Conservation (phyloP, 306 rosid species). For the Ochetophila trinervis region DNA sequence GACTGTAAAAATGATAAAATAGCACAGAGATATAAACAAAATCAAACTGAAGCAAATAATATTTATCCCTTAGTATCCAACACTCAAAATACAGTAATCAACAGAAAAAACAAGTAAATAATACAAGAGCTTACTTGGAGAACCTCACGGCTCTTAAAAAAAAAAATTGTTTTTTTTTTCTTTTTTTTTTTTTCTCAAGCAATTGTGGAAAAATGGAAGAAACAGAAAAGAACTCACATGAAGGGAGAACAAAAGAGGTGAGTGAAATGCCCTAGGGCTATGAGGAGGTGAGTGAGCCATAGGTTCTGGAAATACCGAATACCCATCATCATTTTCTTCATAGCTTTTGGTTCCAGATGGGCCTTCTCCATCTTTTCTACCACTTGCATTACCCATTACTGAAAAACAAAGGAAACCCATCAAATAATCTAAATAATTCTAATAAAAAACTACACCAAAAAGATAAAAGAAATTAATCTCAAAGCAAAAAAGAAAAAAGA, state of each 20-base stretch:
- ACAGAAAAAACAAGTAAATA: background rate
- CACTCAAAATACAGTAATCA: background rate
- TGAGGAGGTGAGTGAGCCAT: constrained; percentile 26
- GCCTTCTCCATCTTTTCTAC: constrained; percentile 34
- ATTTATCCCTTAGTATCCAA: constrained; percentile 1
- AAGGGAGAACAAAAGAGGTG: constrained; percentile 12
- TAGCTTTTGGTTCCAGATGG: constrained; percentile 29
- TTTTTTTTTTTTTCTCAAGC: background rate
- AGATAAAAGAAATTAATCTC: constrained; percentile 9
- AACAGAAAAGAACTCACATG: constrained; percentile 23
- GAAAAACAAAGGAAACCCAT: constrained; percentile 13
- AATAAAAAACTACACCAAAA: background rate
- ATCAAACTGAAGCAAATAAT: constrained; percentile 5
- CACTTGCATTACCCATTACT: constrained; percentile 39
- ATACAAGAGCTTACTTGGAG: background rate
- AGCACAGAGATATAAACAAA: too few relatives aligned
- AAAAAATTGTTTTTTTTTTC: too few relatives aligned
- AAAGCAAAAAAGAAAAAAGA: constrained; percentile 11
- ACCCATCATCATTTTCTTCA: constrained; percentile 20
- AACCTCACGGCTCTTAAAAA: constrained; percentile 2
- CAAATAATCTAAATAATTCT: constrained; percentile 1
- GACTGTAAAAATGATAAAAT: too few relatives aligned
- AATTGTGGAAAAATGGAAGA: background rate
- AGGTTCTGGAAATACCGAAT: constrained; percentile 21
- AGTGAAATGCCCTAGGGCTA: constrained; percentile 1